A percentile compares a stretch with the other conserved stretches of the same genome.
Evolutionary conservation across 306 rosid species (phyloP).

Genomic region (Fagus crenata): DNA sequence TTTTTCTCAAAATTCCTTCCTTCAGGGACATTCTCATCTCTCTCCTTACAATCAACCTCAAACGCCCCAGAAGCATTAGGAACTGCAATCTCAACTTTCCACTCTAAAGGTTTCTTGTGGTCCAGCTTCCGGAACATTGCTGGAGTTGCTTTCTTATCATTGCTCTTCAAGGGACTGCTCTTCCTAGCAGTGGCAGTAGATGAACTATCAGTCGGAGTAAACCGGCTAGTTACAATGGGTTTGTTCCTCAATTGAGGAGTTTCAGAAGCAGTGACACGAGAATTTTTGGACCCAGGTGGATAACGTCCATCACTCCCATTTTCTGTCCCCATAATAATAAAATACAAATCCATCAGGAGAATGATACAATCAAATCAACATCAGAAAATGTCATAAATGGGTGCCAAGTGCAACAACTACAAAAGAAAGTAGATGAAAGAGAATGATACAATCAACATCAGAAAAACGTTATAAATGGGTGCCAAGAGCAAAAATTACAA

Average conservation of each 20-base stretch:
- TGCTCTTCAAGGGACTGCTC: conserved; percentile 41
- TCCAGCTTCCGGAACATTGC: conserved; percentile 43
- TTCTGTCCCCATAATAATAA: conserved; percentile 42
- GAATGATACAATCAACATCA: no score
- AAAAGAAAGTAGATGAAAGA: neutral
- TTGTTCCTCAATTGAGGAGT: conserved; percentile 53
- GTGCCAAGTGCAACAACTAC: conserved; percentile 1
- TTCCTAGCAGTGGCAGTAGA: conserved; percentile 58
- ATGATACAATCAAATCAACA: conserved; percentile 14
- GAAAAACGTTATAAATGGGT: no score
- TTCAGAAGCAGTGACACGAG: conserved; percentile 45
- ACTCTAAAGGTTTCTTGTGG: conserved; percentile 42
- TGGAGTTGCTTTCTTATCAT: conserved; percentile 43
- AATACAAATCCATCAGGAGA: conserved; percentile 20
- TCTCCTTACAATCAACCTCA: conserved; percentile 43
- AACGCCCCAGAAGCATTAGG: conserved; percentile 34
- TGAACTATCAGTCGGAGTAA: conserved; percentile 59
- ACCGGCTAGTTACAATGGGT: conserved; percentile 35
- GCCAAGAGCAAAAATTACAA: no score
- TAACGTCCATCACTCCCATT: conserved; percentile 60
- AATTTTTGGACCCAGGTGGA: conserved; percentile 50
- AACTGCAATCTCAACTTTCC: conserved; percentile 57
- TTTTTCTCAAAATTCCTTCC: conserved; percentile 45
- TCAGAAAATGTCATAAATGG: conserved; percentile 19
- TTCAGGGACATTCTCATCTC: conserved; percentile 46